phyloP scores from a whole-genome alignment of 192 early-diverging fungal genomes.

The Jimgerdemannia flammicorona region DNA sequence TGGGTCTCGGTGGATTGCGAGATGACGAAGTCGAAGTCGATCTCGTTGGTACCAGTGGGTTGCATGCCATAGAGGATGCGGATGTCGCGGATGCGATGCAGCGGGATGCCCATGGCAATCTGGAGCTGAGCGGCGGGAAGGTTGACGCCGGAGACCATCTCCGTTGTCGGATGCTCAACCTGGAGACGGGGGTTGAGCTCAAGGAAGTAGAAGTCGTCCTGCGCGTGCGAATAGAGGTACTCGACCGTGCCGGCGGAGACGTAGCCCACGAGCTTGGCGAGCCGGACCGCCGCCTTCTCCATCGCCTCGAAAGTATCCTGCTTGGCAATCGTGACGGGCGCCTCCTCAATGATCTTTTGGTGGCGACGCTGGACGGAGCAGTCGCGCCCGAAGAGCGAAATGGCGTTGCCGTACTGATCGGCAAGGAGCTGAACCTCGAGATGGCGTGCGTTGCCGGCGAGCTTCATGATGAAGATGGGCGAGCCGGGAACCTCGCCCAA shows the following conservation, averaged over 20 bases:
- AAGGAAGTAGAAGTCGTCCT: conserved; percentile 89
- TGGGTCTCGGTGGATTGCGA: conserved; percentile 77
- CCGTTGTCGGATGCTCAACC: conserved; percentile 98
- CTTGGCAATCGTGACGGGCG: conserved; percentile 85
- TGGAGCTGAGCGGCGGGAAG: conserved; percentile 97
- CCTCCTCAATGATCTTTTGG: conserved; percentile 99
- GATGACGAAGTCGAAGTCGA: conserved; percentile 90
- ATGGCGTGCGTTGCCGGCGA: conserved; percentile 92
- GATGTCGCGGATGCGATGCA: conserved; percentile 94
- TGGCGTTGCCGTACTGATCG: conserved; percentile 96
- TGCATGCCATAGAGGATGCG: conserved; percentile 91
- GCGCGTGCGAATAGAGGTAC: conserved; percentile 88
- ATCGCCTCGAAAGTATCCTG: conserved; percentile 77
- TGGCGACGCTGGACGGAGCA: conserved; percentile 98
- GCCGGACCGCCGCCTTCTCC: conserved; percentile 96
- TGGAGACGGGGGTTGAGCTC: conserved; percentile 98
- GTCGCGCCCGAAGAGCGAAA: conserved; percentile 97
- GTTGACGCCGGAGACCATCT: conserved; percentile 98
- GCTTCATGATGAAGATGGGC: conserved; percentile 98
- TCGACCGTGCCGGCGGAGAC: conserved; percentile 96
- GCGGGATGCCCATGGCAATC: conserved; percentile 98
- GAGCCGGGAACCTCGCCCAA: conserved; percentile 95
- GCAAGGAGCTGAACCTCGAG: conserved; percentile 96
- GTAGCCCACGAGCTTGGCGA: conserved; percentile 93
- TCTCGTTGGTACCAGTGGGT: conserved; percentile 79